Base-by-base conservation (phyloP, 1,284 basidiomycete species). In the Mycosarcoma maydis region DNA sequence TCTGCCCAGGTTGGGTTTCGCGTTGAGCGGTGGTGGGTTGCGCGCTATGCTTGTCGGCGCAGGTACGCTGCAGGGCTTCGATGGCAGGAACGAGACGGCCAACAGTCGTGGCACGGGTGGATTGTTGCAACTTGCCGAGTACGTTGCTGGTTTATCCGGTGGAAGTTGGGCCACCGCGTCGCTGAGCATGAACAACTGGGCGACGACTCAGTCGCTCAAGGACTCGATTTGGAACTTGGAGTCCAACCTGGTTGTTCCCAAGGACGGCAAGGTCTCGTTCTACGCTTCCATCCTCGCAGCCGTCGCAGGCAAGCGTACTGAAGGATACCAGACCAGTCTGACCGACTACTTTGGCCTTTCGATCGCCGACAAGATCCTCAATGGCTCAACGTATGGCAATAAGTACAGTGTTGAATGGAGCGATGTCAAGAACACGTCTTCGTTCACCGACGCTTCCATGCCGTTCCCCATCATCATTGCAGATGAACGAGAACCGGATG, bases 1-100 rank as follows among this genome's bases (percentile, higher is more conserved):
- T 10, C 60, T 56, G 27, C 85, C 85, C 0, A 59, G 67, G 3
- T 72, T 85, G 19, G 83, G 83, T 24, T 75, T 84, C 37, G 83
- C 84, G 1, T 64, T 85, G 14, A 83, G 82, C 10, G 85, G 85
- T 30, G 85, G 85, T 26, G 85, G 85, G 5, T 83, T 85, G 54
- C 71, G 85, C 17, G 84, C 84, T 10, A 85, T 85, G 84, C 78
- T 84, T 3, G 58, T 72, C 54, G 80, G 76, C 19, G 27, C 70
- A 2, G 77, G 75, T n/a, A 58, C 72, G 1, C 27, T 74, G 17
- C 59, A 73, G 26, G 79, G 75, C 10, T 71, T 78, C n/a, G 79
- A 81, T 34, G 50, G 46, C 3, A 62, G 80, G 14, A 81, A 81
- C 33, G 29, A 44, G 6, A 81, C 80, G 5, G 71, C 80, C 17